phyloP scores from a whole-genome alignment of 169 alveolate species.

The Babesia sp. region DNA sequence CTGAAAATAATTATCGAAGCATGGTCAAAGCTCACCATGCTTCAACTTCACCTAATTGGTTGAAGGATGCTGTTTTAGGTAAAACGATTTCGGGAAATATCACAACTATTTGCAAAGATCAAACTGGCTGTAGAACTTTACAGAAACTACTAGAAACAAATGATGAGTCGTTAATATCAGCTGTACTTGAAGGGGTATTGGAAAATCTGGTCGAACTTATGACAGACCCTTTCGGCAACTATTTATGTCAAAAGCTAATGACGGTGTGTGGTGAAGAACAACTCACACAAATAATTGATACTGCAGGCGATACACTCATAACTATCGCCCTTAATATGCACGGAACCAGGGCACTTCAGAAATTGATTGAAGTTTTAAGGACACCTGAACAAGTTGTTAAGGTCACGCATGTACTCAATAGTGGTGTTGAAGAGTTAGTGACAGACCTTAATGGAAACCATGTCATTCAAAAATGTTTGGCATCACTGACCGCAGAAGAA shows the following conservation, averaged over 20 bases:
- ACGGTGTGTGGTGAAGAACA: constrained; percentile 76
- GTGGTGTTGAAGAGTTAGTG: constrained; percentile 71
- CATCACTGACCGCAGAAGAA: constrained; percentile 71
- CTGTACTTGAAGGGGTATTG: constrained; percentile 76
- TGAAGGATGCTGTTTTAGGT: constrained; percentile 26
- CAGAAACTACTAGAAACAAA: constrained; percentile 83
- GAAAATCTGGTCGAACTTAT: constrained; percentile 81
- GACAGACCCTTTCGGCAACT: constrained; percentile 93
- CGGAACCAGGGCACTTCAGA: constrained; percentile 93
- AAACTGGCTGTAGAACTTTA: constrained; percentile 86
- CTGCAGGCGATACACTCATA: constrained; percentile 74
- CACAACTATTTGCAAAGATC: constrained; percentile 72
- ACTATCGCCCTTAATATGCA: constrained; percentile 86
- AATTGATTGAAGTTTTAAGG: constrained; percentile 84
- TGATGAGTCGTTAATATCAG: constrained; percentile 56
- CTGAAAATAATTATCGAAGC: too few species aligned
- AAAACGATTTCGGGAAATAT: constrained; percentile 48
- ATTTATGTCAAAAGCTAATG: constrained; percentile 90
- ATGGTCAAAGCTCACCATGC: too few species aligned
- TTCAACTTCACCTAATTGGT: constrained; percentile 40
- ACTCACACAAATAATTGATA: constrained; percentile 70
- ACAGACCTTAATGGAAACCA: constrained; percentile 92
- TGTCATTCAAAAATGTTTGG: constrained; percentile 87
- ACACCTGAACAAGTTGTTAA: constrained; percentile 1
- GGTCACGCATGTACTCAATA: constrained; percentile 51